These are phyloP conservation scores for Colletotrichum orchidophilum DNA, from an alignment of 2,329 filamentous ascomycete genomes.

Conservation along the genomic window DNA sequence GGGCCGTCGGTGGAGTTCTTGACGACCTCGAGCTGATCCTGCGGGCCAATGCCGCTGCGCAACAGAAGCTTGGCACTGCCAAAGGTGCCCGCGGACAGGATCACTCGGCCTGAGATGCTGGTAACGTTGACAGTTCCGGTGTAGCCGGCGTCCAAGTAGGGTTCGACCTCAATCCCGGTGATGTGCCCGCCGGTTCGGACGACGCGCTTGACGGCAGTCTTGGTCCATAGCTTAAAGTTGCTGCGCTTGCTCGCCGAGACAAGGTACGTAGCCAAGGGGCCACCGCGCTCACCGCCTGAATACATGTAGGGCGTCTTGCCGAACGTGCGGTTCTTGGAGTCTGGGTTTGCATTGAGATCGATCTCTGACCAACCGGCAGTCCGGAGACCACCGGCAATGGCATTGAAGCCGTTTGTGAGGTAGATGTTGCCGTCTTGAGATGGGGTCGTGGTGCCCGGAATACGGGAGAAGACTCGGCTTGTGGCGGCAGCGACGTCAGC, in stretches of 20 bases:
- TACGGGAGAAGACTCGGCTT: constrained; percentile 72
- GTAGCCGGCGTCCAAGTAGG: constrained; percentile 61
- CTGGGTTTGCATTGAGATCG: constrained; percentile 66
- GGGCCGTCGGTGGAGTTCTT: constrained; percentile 58
- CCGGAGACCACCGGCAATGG: constrained; percentile 67
- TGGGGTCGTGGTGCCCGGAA: constrained; percentile 73
- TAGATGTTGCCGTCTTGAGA: constrained; percentile 74
- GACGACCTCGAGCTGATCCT: constrained; percentile 65
- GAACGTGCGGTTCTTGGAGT: constrained; percentile 72
- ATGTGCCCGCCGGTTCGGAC: constrained; percentile 69
- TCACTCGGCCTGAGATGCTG: constrained; percentile 67
- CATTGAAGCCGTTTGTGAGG: constrained; percentile 71
- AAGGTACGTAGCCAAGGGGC: constrained; percentile 77
- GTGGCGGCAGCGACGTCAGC: constrained; percentile 68
- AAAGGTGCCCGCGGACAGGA: constrained; percentile 75
- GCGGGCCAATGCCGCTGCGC: constrained; percentile 73
- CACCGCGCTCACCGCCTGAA: constrained; percentile 70
- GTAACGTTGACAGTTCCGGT: constrained; percentile 70
- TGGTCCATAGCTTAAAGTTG: constrained; percentile 75
- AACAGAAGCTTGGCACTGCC: constrained; percentile 76
- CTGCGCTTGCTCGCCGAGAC: constrained; percentile 65
- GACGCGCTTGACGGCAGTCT: constrained; percentile 74
- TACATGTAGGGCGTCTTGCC: constrained; percentile 75
- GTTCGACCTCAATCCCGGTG: constrained; percentile 75
- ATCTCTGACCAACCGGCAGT: constrained; percentile 71